Conservation (phyloP, 805 yeast species). For the Suhomyces sp. region DNA sequence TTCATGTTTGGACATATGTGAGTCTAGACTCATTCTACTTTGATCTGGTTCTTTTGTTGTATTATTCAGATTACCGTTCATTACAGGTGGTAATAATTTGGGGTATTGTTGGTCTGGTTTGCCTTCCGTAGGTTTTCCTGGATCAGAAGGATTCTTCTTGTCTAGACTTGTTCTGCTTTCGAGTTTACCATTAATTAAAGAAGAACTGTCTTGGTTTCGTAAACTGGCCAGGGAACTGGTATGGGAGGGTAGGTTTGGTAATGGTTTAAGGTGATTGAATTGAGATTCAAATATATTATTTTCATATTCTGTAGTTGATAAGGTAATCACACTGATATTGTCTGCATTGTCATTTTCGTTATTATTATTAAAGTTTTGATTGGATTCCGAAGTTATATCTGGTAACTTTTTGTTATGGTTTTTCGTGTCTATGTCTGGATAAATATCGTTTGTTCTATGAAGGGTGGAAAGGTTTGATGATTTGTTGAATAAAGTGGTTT, state of each 20-base stretch:
- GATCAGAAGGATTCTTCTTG: neutral
- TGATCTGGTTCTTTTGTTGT: neutral
- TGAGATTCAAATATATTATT: conserved; percentile 36
- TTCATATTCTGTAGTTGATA: conserved; percentile 39
- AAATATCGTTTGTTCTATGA: neutral
- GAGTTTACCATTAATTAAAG: neutral
- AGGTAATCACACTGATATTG: conserved; percentile 27
- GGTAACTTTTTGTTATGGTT: neutral
- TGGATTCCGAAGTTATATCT: neutral
- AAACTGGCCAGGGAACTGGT: neutral
- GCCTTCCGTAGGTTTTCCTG: neutral
- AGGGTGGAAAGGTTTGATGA: neutral
- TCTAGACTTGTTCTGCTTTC: neutral
- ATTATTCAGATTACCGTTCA: neutral
- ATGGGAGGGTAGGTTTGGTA: conserved; percentile 15
- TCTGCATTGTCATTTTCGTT: conserved; percentile 13
- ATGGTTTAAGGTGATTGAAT: conserved; percentile 25
- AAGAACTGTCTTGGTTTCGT: neutral
- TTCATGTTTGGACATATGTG: conserved; percentile 16
- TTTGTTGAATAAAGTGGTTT: neutral
- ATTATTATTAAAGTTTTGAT: neutral
- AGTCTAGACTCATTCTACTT: neutral
- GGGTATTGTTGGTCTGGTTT: neutral
- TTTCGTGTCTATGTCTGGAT: neutral
- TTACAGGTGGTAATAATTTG: neutral